These are phyloP conservation scores for Globisporangium rhizosaccharum DNA, from an alignment of 352 stramenopile species.

Conservation along the genomic window DNA sequence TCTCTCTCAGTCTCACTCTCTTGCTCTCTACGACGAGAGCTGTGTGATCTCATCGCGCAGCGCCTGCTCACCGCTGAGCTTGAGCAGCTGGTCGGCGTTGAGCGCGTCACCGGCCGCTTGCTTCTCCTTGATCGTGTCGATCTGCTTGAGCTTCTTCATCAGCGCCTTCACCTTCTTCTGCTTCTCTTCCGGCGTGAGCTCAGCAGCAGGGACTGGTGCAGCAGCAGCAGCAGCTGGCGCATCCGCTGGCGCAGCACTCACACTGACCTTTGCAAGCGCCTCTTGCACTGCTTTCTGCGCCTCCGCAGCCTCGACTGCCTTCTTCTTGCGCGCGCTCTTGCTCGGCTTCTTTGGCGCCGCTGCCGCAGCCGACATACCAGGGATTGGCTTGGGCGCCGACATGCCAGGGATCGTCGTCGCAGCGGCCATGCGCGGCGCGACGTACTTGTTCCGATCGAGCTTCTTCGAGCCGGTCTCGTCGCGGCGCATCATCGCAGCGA, in stretches of 20 bases:
- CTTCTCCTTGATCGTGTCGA: slow-evolving; percentile 80
- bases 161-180: slow-evolving; percentile 82
- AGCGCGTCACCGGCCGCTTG: slow-evolving; percentile 58
- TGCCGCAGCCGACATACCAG: slow-evolving; percentile 48
- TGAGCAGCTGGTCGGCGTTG: slow-evolving; percentile 78
- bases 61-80: slow-evolving; percentile 59
- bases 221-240: slow-evolving; percentile 1
- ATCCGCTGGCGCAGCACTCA: slow-evolving; percentile 9
- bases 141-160: slow-evolving; percentile 87
- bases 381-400: slow-evolving; percentile 33
- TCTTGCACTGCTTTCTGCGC: slow-evolving; percentile 60
- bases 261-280: slow-evolving; percentile 37
- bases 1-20: neutral
- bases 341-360: slow-evolving; percentile 61
- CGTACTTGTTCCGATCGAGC: slow-evolving; percentile 85
- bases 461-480: slow-evolving; percentile 77
- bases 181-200: slow-evolving; percentile 71
- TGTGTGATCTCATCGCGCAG: slow-evolving; percentile 61
- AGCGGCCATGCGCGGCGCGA: slow-evolving; percentile 28
- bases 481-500: slow-evolving; percentile 93
- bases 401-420: slow-evolving; percentile 38
- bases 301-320: slow-evolving; percentile 69
- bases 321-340: slow-evolving; percentile 82
- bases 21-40: slow-evolving; percentile 30
- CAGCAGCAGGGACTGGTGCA: slow-evolving; percentile 13